A percentile compares a stretch with the other conserved stretches of the same genome.
Evolutionary conservation across 2,329 filamentous ascomycete genomes (phyloP).

Genomic region (Nemania sp.): DNA sequence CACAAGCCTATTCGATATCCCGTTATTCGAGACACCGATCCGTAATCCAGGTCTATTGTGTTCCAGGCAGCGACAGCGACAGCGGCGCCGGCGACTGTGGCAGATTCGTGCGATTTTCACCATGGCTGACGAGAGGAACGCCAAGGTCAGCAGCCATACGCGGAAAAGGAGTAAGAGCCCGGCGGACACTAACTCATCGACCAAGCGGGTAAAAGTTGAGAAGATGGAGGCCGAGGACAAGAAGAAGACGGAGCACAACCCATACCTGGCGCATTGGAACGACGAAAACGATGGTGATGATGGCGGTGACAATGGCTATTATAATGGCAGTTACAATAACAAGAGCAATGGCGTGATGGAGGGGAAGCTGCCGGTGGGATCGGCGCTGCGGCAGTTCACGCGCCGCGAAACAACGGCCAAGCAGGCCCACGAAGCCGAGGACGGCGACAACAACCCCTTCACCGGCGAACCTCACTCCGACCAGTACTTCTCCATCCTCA

Average conservation of each 20-base stretch:
- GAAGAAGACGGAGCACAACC: slow-evolving; percentile 60
- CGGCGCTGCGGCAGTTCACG: slow-evolving; percentile 67
- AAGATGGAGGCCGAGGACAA: slow-evolving; percentile 34
- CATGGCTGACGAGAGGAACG: slow-evolving; percentile 27
- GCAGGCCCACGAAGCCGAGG: slow-evolving; percentile 74
- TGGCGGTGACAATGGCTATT: too few relatives aligned
- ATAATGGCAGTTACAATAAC: too few relatives aligned
- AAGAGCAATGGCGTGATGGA: slow-evolving; percentile 43
- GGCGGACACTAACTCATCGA: slow-evolving; percentile 25
- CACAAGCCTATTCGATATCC: too few relatives aligned
- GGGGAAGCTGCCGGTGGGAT: slow-evolving; percentile 40
- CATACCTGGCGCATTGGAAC: slow-evolving; percentile 90
- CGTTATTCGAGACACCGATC: too few relatives aligned
- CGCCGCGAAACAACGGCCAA: slow-evolving; percentile 79
- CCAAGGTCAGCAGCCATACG: slow-evolving; percentile 28
- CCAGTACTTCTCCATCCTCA: slow-evolving; percentile 88
- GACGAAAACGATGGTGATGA: slow-evolving; percentile 42
- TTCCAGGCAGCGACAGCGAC: neutral
- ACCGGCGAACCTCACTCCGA: slow-evolving; percentile 75
- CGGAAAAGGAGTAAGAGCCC: slow-evolving; percentile 37
- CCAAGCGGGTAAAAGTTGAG: slow-evolving; percentile 38
- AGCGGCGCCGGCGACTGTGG: neutral
- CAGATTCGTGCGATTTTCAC: neutral
- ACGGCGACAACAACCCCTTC: slow-evolving; percentile 83
- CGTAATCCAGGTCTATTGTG: neutral